phyloP scores from a whole-genome alignment of 176 grass and related monocot species.

The Saccharum spontaneum region DNA sequence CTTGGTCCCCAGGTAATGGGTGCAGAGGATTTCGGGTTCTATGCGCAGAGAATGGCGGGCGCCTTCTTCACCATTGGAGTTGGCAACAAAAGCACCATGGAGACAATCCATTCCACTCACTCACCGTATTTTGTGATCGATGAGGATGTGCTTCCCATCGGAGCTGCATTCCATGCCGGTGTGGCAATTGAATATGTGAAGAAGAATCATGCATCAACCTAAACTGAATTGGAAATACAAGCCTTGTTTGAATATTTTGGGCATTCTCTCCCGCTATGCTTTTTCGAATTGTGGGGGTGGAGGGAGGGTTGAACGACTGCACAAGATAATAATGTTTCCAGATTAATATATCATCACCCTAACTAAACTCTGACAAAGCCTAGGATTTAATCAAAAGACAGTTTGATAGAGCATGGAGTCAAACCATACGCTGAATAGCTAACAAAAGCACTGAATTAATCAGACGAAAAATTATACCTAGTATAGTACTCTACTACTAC shows the following conservation, averaged over 20 bases:
- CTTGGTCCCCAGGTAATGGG: conserved; percentile 27
- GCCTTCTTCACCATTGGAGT: conserved; percentile 57
- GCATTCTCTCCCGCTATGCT: background rate
- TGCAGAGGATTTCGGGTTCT: conserved; percentile 74
- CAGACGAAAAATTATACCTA: too few species aligned
- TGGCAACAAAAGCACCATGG: conserved; percentile 25
- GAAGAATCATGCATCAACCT: conserved; percentile 24
- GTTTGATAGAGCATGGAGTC: background rate
- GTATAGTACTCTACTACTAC: too few species aligned
- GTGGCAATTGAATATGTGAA: conserved; percentile 63
- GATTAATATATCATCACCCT: background rate
- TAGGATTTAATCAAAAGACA: background rate
- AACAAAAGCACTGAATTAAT: too few species aligned
- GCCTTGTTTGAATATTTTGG: background rate
- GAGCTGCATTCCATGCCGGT: conserved; percentile 62
- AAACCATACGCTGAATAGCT: background rate
- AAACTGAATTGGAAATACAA: background rate
- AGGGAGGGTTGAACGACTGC: background rate
- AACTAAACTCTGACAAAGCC: background rate
- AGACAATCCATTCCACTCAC: conserved; percentile 33
- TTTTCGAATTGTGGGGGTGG: background rate
- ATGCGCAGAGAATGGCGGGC: conserved; percentile 48
- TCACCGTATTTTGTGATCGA: conserved; percentile 58
- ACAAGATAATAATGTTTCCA: background rate
- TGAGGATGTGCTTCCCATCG: conserved; percentile 52